Evolutionary conservation across 371 early-diverging fungal species (phyloP), one percentile per base, ranked within the genome.

Genomic region (Neoconidiobolus thromboides): DNA sequence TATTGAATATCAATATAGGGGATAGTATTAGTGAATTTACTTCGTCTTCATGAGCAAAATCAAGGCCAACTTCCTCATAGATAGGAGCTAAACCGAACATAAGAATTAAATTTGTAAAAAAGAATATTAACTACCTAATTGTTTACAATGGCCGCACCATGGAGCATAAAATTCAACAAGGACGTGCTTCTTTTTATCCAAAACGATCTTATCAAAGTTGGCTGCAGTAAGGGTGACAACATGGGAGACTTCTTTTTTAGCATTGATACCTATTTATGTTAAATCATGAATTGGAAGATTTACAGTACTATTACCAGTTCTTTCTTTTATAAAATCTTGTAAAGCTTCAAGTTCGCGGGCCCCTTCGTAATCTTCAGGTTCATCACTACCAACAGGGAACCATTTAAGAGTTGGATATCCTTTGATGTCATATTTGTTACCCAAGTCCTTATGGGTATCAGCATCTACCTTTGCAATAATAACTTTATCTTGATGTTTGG

Each of bases 401-500:
- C 89, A 90, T 69, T 93, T 95, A 60, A 95, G 66, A 2, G 93
- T 92, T 12, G 96, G 96, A 76, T 86, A 95, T 3, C 93, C 87
- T 63, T 73, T 69, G 57, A 93, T 72, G 56, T 72, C 85, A 66
- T 76, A 93, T 43, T 74, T 70, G 55, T 63, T 63, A 54, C 91
- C 92, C 53, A 85, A 73, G 61, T 80, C 81, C 64, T 81, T 82
- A 75, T 89, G 80, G 41, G 73, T 71, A 64, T 93, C 94, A 56
- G 91, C 92, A 72, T 93, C 85, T 41, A 93, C 80, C 67, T 91
- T 87, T 69, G 91, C 92, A 63, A 96, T 87, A 52, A 90, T 70
- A 36, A 94, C 81, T 47, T 77, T 67, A 60, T 83, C 77, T 49
- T 82, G 74, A 48, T 76, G 74, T 63, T 81, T 76, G 12, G 69